Base-by-base conservation (phyloP, 495 filamentous ascomycete species). In the Aspergillus sclerotiicarbonarius region DNA sequence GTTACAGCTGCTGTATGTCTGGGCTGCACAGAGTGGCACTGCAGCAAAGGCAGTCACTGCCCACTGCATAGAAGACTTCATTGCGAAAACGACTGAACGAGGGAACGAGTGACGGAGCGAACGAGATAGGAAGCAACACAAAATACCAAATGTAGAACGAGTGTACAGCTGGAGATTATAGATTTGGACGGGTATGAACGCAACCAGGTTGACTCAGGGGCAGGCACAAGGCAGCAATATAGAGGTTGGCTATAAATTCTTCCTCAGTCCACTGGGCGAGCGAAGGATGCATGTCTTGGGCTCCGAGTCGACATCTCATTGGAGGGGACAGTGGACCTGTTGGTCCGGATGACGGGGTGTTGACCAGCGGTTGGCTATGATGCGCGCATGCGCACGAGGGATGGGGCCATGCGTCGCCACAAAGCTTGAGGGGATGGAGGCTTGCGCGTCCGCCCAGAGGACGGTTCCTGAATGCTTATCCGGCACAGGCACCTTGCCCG, bases 1-100 rank as follows among this genome's bases (percentile, higher is more conserved):
- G 62, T 79, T 71, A 63, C 76, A 79, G 35, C 67, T 57, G 9
- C 69, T 73, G 60, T 66, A 79, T 33, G 77, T 76, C 65, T 80
- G 78, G 8, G 76, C 61, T 3, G 47, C 47, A 25, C 47, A 50
- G 12, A 50, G 25, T 1, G 47, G 47, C 29, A 32, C 25, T 6
- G 47, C 47, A 13, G 46, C 46, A 7, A 50, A 25, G 47, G 46
- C 21, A 30, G 47, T 12, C 8, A 25, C 25, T 29, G 47, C 47
- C 47, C 47, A 50, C 47, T 50, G 25, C 25, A 32, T 50, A 13
- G 2, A 50, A 15, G 47, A 50, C 47, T 32, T 50, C 47, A 50
- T 50, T 9, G 29, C 15, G 32, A 25, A n/a, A n/a, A n/a, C n/a
- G n/a, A n/a, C n/a, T 49, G 12, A n/a, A 3, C n/a, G 10, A 25